A percentile compares a stretch with the other conserved stretches of the same genome.
Evolutionary conservation across 2,329 filamentous ascomycete genomes (phyloP).

Genomic region (Fusarium poae): DNA sequence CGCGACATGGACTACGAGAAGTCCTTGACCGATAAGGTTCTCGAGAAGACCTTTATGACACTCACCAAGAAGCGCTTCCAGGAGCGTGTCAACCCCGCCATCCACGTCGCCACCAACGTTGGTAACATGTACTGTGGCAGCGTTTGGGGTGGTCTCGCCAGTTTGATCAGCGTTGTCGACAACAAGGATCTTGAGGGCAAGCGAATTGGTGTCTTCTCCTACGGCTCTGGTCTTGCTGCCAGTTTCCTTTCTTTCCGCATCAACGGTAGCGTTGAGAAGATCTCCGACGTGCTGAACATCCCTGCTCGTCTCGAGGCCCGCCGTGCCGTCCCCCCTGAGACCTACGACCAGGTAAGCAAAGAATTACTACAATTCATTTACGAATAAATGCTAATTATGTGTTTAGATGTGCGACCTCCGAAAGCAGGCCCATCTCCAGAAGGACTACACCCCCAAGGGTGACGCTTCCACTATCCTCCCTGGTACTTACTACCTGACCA

Average conservation of each 20-base stretch:
- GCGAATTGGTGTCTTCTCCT: slow-evolving; percentile 82
- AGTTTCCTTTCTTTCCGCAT: slow-evolving; percentile 81
- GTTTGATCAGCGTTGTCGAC: slow-evolving; percentile 74
- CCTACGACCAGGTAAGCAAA: slow-evolving; percentile 77
- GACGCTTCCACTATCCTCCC: slow-evolving; percentile 73
- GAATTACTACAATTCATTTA: background rate
- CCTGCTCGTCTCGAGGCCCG: slow-evolving; percentile 75
- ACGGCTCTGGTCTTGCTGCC: slow-evolving; percentile 80
- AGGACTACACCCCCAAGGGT: slow-evolving; percentile 79
- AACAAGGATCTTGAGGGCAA: slow-evolving; percentile 76
- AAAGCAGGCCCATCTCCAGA: slow-evolving; percentile 86
- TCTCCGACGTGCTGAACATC: slow-evolving; percentile 77
- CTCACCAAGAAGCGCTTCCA: slow-evolving; percentile 87
- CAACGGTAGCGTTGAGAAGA: slow-evolving; percentile 75
- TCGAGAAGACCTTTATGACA: slow-evolving; percentile 89
- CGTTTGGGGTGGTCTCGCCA: slow-evolving; percentile 81
- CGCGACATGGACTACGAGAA: slow-evolving; percentile 83
- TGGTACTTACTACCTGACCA: slow-evolving; percentile 82
- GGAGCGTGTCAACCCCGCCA: slow-evolving; percentile 79
- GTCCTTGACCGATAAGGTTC: slow-evolving; percentile 82
- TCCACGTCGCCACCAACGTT: slow-evolving; percentile 82
- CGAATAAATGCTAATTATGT: slow-evolving; percentile 40
- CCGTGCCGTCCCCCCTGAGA: slow-evolving; percentile 75
- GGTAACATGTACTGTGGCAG: slow-evolving; percentile 78
- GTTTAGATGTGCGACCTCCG: slow-evolving; percentile 80